Evolutionary conservation across 225 moss, liverwort and hornwort genomes (phyloP), one percentile per base, ranked within the genome.

Genomic region (Sphagnum tenellum): DNA sequence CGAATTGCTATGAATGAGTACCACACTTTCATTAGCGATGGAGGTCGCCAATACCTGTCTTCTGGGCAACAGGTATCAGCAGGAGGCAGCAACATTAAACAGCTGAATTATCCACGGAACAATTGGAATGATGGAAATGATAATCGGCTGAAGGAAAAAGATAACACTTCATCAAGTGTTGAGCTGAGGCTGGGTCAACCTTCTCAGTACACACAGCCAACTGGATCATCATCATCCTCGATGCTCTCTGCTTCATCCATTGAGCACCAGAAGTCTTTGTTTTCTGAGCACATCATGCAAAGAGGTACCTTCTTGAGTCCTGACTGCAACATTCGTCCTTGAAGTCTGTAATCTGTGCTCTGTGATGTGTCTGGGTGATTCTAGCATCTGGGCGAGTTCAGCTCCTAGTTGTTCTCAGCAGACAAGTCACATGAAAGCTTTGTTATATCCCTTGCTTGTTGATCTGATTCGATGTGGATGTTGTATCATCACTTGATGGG

Each of bases 101-200:
- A 60, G 49, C 58, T 66, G 45, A 78, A 78, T 53, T 66, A 82
- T 56, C 59, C 67, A 2, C 59, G 46, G 49, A 75, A 61, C 44
- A 75, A 77, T 57, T 78, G 79, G 75, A 73, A 58, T 57, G 78
- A 83, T 60, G 79, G 82, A 48, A 80, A 75, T 69, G 88, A 84
- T 44, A 48, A 81, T 64, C 64, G 65, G 49, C 71, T 77, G 70
- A 79, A 75, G 67, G 89, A 89, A 71, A 84, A 74, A 66, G 91
- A 91, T 58, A 84, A 66, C 48, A 84, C 82, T 3, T 52, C 70
- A 66, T 95, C 91, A 45, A 85, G 75, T 76, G 88, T 95, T 70
- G 94, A 95, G 76, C 77, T 95, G 66, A 86, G 89, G 67, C 73
- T 95, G 76, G 94, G 94, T 64, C 94, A 95, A 73, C 94, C 94